A percentile compares a stretch with the other conserved stretches of the same genome.
Evolutionary conservation across 352 stramenopile species (phyloP).

Genomic region (Peronospora belbahrii): DNA sequence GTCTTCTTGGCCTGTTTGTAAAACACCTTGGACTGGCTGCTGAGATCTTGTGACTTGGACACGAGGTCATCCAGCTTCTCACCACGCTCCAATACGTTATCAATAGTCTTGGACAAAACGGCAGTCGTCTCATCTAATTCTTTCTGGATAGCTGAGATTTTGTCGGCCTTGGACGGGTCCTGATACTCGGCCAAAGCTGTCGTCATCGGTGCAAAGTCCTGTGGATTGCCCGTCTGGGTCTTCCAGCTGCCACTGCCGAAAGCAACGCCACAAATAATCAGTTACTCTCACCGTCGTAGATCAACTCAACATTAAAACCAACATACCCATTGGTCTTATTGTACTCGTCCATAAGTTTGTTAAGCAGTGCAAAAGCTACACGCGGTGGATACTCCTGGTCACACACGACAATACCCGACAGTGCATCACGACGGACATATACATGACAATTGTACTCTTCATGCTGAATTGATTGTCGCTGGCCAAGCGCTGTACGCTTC

Average conservation of each 20-base stretch:
- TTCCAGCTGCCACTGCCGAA: conserved; percentile 43
- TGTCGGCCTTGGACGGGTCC: conserved; percentile 96
- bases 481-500: conserved; percentile 92
- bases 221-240: conserved; percentile 54
- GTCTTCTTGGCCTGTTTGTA: conserved; percentile 99
- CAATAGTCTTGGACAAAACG: conserved; percentile 99
- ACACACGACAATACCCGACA: conserved; percentile 93
- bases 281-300: conserved; percentile 9
- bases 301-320: conserved; percentile 10
- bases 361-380: conserved; percentile 96
- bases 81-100: conserved; percentile 96
- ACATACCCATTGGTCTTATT: conserved; percentile 53
- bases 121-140: conserved; percentile 98
- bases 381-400: conserved; percentile 97
- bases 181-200: conserved; percentile 96
- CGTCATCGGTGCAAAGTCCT: conserved; percentile 85
- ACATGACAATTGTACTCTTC: conserved; percentile 99
- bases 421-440: conserved; percentile 94
- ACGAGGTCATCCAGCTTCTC: conserved; percentile 99
- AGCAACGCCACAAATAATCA: conserved; percentile 22
- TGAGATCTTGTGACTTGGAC: conserved; percentile 97
- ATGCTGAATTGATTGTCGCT: conserved; percentile 97
- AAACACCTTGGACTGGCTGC: conserved; percentile 98
- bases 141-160: conserved; percentile 99
- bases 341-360: conserved; percentile 95